A percentile compares a stretch with the other conserved stretches of the same genome.
Conservation (phyloP, 2,329 filamentous ascomycete genomes). For the Peltaster fructicola region DNA sequence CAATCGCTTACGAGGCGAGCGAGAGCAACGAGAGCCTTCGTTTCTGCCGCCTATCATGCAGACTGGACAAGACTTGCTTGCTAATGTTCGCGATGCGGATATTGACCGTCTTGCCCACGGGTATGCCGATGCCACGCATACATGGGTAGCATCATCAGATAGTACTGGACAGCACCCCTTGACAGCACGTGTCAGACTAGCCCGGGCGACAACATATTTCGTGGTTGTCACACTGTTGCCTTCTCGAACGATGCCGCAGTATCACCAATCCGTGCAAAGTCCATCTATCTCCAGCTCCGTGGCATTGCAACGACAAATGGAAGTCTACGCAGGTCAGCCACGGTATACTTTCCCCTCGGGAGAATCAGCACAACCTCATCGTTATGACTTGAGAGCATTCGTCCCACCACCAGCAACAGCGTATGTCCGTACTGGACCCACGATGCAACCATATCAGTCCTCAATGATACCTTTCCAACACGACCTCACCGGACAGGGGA, state of each 20-base stretch:
- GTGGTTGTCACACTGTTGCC: conserved; percentile 24
- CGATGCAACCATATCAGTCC: too few relatives aligned
- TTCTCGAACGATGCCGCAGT: conserved; percentile 11
- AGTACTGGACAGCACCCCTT: conserved; percentile 21
- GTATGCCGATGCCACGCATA: conserved; percentile 24
- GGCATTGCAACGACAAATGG: too few relatives aligned
- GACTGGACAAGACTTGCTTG: conserved; percentile 25
- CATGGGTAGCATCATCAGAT: too few relatives aligned
- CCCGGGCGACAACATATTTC: conserved; percentile 29
- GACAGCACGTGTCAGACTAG: conserved; percentile 20
- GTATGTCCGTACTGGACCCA: too few relatives aligned
- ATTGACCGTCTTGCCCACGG: conserved; percentile 27
- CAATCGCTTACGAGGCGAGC: conserved; percentile 28
- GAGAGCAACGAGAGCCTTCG: conserved; percentile 29
- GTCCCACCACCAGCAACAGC: too few relatives aligned
- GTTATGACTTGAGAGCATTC: too few relatives aligned
- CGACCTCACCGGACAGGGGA: too few relatives aligned
- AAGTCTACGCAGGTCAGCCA: conserved; percentile 1
- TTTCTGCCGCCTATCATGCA: conserved; percentile 33
- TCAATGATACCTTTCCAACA: too few relatives aligned
- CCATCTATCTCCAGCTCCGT: conserved; percentile 1
- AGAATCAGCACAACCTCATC: too few relatives aligned
- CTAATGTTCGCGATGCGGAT: conserved; percentile 23
- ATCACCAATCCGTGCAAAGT: conserved; percentile 2
- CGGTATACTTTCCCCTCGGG: too few relatives aligned